Conservation (phyloP, 192 early-diverging fungal species). For the Radiomyces spectabilis region DNA sequence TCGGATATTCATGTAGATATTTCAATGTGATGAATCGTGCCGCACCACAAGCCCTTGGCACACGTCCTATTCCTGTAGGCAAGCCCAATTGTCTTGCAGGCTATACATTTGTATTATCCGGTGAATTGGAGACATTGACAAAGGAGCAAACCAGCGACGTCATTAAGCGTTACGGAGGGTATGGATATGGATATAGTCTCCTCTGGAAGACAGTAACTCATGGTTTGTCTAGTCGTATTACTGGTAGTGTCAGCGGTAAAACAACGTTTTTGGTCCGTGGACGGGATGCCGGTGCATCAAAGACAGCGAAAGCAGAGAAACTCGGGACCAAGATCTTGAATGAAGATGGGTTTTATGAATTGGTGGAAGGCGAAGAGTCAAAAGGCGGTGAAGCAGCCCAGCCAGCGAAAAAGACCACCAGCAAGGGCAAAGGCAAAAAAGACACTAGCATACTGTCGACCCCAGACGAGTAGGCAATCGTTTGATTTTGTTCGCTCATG, state of each 20-base stretch:
- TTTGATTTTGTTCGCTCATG: too few species aligned
- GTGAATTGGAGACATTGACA: constrained; percentile 71
- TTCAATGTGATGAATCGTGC: constrained; percentile 12
- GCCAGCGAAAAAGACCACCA: constrained; percentile 11
- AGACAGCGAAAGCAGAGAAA: constrained; percentile 70
- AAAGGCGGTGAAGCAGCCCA: constrained; percentile 29
- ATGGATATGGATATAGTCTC: constrained; percentile 2
- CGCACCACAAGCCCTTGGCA: constrained; percentile 20
- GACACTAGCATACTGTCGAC: too few species aligned
- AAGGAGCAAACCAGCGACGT: constrained; percentile 75
- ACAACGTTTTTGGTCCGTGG: constrained; percentile 87
- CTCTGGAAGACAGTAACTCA: not conserved
- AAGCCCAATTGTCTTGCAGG: constrained; percentile 33
- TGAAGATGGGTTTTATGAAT: constrained; percentile 78
- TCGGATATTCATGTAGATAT: constrained; percentile 1
- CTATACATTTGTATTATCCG: constrained; percentile 90
- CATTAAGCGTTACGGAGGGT: constrained; percentile 85
- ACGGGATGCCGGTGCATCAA: constrained; percentile 77
- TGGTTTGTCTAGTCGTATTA: constrained; percentile 52
- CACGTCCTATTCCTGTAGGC: constrained; percentile 18
- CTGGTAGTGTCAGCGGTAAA: constrained; percentile 63
- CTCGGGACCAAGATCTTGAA: constrained; percentile 62
- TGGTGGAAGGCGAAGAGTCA: constrained; percentile 55
- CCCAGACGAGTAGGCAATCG: too few species aligned
- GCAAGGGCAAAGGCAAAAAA: too few species aligned